Conservation (phyloP, 2,329 filamentous ascomycete species). For the Diaporthe velutina region DNA sequence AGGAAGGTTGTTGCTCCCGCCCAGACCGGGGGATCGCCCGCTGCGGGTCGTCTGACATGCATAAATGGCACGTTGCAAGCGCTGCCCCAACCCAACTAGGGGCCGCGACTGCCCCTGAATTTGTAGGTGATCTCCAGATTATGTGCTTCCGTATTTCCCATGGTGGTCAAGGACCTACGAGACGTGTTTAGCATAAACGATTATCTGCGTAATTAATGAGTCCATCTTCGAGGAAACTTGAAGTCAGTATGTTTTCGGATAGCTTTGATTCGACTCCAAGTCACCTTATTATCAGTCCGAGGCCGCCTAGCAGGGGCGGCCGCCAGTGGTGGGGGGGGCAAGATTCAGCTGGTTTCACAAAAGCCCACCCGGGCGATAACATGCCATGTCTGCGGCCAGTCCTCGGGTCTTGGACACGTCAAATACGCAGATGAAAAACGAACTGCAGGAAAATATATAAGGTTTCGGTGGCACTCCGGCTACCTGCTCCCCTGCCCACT, state of each 20-base stretch:
- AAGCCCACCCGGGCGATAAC: neutral
- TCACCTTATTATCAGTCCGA: neutral
- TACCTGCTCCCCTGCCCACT: neutral
- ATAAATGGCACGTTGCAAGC: conserved; percentile 22
- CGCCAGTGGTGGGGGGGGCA: too few species aligned
- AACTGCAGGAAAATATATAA: neutral
- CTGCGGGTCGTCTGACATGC: conserved; percentile 23
- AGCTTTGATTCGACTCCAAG: too few species aligned
- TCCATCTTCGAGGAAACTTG: neutral
- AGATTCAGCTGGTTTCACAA: neutral
- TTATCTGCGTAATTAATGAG: too few species aligned
- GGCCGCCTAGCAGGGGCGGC: neutral
- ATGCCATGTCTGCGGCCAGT: neutral
- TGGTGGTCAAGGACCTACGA: neutral
- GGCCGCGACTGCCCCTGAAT: neutral
- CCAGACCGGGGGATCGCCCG: conserved; percentile 13
- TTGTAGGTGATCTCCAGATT: neutral
- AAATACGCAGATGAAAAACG: neutral
- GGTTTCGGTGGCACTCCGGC: conserved; percentile 6
- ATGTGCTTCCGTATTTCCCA: neutral
- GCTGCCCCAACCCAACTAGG: neutral
- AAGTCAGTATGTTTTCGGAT: neutral
- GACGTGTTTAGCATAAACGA: neutral
- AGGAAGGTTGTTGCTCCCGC: neutral
- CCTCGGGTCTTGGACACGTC: neutral